phyloP scores from a whole-genome alignment of 2,329 filamentous ascomycete species.

The Colletotrichum scovillei region DNA sequence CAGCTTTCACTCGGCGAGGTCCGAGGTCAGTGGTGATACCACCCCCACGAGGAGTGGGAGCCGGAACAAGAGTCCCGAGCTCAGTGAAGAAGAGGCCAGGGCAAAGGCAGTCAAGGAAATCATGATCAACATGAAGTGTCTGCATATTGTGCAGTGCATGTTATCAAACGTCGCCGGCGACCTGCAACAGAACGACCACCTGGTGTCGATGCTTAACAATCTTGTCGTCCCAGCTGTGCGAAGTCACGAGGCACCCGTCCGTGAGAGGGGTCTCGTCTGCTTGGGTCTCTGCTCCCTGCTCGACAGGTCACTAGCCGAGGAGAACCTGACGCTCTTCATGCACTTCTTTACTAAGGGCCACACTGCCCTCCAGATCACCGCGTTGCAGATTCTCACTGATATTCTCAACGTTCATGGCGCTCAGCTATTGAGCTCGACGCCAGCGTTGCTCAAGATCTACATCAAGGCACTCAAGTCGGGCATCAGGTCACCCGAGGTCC shows the following conservation, averaged over 20 bases:
- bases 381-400: constrained; percentile 91
- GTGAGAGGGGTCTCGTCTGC: constrained; percentile 90
- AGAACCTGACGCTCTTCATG: constrained; percentile 92
- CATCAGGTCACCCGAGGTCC: constrained; percentile 76
- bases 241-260: constrained; percentile 90
- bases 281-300: constrained; percentile 91
- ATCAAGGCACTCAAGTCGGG: constrained; percentile 82
- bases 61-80: constrained; percentile 52
- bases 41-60: constrained; percentile 63
- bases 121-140: constrained; percentile 97
- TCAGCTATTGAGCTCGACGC: constrained; percentile 75
- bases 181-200: constrained; percentile 86
- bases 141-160: constrained; percentile 98
- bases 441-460: constrained; percentile 85
- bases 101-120: constrained; percentile 89
- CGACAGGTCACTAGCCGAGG: constrained; percentile 89
- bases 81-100: constrained; percentile 73
- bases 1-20: constrained; percentile 94
- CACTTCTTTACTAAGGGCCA: constrained; percentile 97
- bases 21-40: constrained; percentile 79
- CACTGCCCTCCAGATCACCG: constrained; percentile 87
- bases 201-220: constrained; percentile 99
- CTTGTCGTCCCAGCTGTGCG: constrained; percentile 95
- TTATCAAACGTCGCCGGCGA: constrained; percentile 90
- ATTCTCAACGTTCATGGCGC: constrained; percentile 90